phyloP scores from a whole-genome alignment of 1,139 yeast species.

The Meyerozyma smithsonii region DNA sequence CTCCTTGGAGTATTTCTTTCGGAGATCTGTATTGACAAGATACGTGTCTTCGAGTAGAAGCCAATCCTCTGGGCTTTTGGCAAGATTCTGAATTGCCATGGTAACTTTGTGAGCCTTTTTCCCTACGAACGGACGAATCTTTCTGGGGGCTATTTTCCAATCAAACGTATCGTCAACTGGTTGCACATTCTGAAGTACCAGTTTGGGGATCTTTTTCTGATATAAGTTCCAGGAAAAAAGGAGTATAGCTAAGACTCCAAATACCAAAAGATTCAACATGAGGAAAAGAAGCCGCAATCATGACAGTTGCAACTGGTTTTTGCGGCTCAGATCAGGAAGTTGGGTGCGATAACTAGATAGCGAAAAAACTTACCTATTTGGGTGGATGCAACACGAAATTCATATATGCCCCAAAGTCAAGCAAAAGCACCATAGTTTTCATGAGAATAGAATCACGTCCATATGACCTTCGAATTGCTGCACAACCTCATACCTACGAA shows the following conservation, averaged over 20 bases:
- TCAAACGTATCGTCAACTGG: conserved; percentile 7
- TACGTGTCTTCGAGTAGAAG: conserved; percentile 36
- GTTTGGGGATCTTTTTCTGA: background rate
- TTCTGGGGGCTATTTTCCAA: conserved; percentile 12
- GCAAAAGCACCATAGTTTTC: no score
- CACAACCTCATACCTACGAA: no score
- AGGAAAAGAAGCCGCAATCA: background rate
- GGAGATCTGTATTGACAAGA: conserved; percentile 17
- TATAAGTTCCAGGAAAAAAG: background rate
- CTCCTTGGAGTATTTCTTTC: conserved; percentile 17
- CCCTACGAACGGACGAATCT: conserved; percentile 17
- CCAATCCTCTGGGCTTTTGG: conserved; percentile 31
- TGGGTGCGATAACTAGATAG: background rate
- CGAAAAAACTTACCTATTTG: background rate
- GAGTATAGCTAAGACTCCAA: conserved; percentile 1
- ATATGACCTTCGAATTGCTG: no score
- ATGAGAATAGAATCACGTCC: no score
- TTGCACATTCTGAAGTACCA: conserved; percentile 4
- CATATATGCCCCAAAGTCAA: no score
- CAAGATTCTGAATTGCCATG: conserved; percentile 33
- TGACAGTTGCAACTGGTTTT: background rate
- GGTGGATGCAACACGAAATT: no score
- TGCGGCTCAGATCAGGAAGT: no score
- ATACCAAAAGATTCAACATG: background rate
- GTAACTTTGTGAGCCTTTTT: conserved; percentile 34